A percentile compares a stretch with the other conserved stretches of the same genome.
phyloP scores from a whole-genome alignment of 2,329 filamentous ascomycete genomes.

The Cladorrhinum sp. region DNA sequence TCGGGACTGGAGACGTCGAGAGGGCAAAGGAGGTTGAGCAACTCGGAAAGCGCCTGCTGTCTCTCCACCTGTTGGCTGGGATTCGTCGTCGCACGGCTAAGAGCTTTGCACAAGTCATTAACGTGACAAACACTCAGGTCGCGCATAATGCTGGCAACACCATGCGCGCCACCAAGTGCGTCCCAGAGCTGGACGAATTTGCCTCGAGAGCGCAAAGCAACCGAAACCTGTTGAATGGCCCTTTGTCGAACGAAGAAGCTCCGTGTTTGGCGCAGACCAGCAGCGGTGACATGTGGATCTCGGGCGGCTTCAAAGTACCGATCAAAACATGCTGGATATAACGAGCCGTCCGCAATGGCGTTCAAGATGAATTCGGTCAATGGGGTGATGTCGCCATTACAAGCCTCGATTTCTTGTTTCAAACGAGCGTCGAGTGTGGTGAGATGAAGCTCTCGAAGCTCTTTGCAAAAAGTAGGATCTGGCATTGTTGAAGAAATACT shows the following conservation, averaged over 20 bases:
- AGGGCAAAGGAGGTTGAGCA: slow-evolving; percentile 9
- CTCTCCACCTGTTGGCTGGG: neutral
- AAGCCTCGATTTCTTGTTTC: neutral
- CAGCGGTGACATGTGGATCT: neutral
- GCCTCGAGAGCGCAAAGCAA: neutral
- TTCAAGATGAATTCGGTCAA: neutral
- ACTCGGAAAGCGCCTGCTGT: slow-evolving; percentile 8
- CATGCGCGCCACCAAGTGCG: slow-evolving; percentile 8
- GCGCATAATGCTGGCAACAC: slow-evolving; percentile 10
- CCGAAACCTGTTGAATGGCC: neutral
- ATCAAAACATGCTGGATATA: neutral
- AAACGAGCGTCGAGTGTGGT: neutral
- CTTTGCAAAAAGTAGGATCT: neutral
- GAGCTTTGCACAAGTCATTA: neutral
- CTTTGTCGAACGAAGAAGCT: neutral
- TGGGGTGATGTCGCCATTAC: neutral
- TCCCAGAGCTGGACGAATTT: neutral
- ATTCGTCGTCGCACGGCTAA: neutral
- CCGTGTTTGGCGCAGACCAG: neutral
- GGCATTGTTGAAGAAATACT: too few species aligned
- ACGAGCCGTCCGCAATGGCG: neutral
- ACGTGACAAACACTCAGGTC: slow-evolving; percentile 11
- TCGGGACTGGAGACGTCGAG: neutral
- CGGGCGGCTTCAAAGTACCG: neutral
- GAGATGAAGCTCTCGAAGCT: neutral